Evolutionary conservation across 768 basidiomycete species (phyloP), one percentile per base, ranked within the genome.

Genomic region (Pilatotrama ljubarskyi): DNA sequence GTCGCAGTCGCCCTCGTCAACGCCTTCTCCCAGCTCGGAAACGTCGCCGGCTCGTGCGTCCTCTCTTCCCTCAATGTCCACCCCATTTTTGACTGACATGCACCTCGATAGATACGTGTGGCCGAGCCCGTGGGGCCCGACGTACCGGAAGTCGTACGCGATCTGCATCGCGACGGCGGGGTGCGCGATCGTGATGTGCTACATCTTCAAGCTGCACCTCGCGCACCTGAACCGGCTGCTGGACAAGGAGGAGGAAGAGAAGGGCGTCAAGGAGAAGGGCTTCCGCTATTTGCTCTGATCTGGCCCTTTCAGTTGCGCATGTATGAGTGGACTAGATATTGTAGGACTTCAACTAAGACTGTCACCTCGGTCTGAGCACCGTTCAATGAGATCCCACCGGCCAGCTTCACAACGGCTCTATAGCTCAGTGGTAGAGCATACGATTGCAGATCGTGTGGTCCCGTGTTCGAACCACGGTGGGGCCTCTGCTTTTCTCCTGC

Each of bases 1-100:
- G 88, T 94, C n/a, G 88, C 88, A 13, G 78, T 96, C 48, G 93
- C 92, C 1, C 74, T 91, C 61, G 83, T 94, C 67, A 93, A 95
- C 71, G 84, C 87, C 41, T 84, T 92, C 68, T 87, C 88, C 9
- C 86, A 91, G 68, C 78, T 91, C 3, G 94, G 94, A 0, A 95
- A 95, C 74, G 80, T 96, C 41, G 75, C 85, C 38, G 94, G 94
- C 64, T 87, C 91, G 36, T 71, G 44, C 59, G 70, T 69, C 1
- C n/a, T n/a, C n/a, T n/a, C n/a, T n/a, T 37, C 25, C 17, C 41
- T 20, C 38, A 32, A 50, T 1, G 17, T 26, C 38, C 17, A 9
- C 24, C 18, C 2, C 6, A 43, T 18, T 3, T 15, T 7, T 9
- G 13, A 41, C 37, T n/a, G 14, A 18, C n/a, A 80, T 80, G 13